phyloP scores from a whole-genome alignment of 768 basidiomycete species.

The Russula ochroleuca region DNA sequence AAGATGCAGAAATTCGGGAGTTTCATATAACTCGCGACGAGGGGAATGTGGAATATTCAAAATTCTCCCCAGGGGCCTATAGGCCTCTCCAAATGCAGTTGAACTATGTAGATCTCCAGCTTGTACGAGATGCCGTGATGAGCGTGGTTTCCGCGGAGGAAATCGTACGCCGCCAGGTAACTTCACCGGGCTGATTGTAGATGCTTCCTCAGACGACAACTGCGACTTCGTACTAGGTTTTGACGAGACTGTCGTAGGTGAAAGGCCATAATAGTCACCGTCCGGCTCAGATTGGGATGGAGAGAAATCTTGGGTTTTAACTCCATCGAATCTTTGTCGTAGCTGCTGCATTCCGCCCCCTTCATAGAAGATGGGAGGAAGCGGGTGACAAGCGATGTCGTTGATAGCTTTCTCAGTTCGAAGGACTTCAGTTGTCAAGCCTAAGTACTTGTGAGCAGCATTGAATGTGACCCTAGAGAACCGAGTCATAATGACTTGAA shows the following conservation, averaged over 20 bases:
- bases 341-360: slow-evolving; percentile 86
- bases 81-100: slow-evolving; percentile 45
- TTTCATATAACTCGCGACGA: slow-evolving; percentile 23
- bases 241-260: slow-evolving; percentile 27
- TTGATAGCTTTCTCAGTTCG: slow-evolving; percentile 97
- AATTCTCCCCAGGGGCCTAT: slow-evolving; percentile 31
- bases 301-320: slow-evolving; percentile 33
- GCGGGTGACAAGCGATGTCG: slow-evolving; percentile 91
- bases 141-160: slow-evolving; percentile 30
- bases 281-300: slow-evolving; percentile 42
- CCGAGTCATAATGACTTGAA: slow-evolving; percentile 79
- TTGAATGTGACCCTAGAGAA: slow-evolving; percentile 97
- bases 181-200: slow-evolving; percentile 31
- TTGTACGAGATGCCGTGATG: slow-evolving; percentile 59
- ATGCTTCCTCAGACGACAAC: slow-evolving; percentile 29
- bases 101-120: slow-evolving; percentile 73
- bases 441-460: slow-evolving; percentile 94
- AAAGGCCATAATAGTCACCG: slow-evolving; percentile 52
- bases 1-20: slow-evolving; percentile 31
- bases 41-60: slow-evolving; percentile 22
- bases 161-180: slow-evolving; percentile 18
- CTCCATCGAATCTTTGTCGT: slow-evolving; percentile 81
- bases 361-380: slow-evolving; percentile 88
- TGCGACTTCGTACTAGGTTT: slow-evolving; percentile 25
- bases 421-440: slow-evolving; percentile 90